Conservation (phyloP, 176 grass and related monocot species). For the Cenchrus purpureus region DNA sequence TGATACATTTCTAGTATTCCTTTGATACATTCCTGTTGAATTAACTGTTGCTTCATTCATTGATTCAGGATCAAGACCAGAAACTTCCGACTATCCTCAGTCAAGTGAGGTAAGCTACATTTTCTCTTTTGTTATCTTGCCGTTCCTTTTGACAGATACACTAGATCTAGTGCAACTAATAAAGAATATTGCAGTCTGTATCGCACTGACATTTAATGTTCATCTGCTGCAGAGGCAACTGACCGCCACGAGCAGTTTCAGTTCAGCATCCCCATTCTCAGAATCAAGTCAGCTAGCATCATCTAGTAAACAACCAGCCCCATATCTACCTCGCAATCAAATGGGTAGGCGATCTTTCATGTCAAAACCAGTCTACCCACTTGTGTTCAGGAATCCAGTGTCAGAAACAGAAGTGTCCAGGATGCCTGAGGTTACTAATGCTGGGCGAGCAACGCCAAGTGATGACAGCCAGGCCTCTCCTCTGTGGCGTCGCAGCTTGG, state of each 20-base stretch:
- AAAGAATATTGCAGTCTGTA: slow-evolving; percentile 5
- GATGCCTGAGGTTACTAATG: slow-evolving; percentile 68
- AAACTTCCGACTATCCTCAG: slow-evolving; percentile 62
- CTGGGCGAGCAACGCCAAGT: slow-evolving; percentile 60
- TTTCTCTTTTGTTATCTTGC: slow-evolving; percentile 11
- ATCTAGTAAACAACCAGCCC: slow-evolving; percentile 65
- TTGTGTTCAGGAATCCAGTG: slow-evolving; percentile 86
- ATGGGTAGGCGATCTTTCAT: slow-evolving; percentile 83
- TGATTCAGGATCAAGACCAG: slow-evolving; percentile 72
- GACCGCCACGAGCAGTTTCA: slow-evolving; percentile 71
- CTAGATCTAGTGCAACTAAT: slow-evolving; percentile 24
- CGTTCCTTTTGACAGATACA: background rate
- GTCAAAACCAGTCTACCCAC: slow-evolving; percentile 94
- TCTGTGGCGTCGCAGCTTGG: slow-evolving; percentile 60
- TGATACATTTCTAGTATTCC: background rate
- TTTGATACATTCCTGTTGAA: slow-evolving; percentile 25
- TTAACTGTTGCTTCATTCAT: slow-evolving; percentile 49
- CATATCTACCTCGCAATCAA: slow-evolving; percentile 65
- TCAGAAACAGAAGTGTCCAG: slow-evolving; percentile 65
- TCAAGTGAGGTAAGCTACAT: slow-evolving; percentile 74
- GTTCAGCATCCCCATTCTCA: slow-evolving; percentile 77
- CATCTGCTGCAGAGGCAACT: slow-evolving; percentile 70
- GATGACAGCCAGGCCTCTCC: slow-evolving; percentile 75
- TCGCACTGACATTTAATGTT: slow-evolving; percentile 23
- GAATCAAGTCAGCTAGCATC: slow-evolving; percentile 79